phyloP scores from a whole-genome alignment of 495 filamentous ascomycete species.

The Geoglossum glabrum region DNA sequence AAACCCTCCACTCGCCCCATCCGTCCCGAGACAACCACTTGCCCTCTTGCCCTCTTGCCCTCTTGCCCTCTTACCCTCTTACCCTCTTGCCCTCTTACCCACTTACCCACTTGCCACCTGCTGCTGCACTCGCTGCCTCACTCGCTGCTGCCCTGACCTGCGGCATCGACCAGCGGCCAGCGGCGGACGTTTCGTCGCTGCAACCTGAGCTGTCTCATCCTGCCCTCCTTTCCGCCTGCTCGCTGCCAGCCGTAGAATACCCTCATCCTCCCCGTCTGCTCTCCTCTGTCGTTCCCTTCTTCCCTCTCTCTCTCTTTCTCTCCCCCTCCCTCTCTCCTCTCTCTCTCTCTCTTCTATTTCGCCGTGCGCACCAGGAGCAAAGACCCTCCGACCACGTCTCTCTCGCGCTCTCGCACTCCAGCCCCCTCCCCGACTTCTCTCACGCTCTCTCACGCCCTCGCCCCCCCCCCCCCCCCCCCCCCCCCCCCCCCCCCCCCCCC shows the following conservation, averaged over 20 bases:
- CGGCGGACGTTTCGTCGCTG: neutral
- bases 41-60: neutral
- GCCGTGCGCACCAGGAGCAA: neutral
- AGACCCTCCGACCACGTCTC: no score
- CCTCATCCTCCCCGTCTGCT: neutral
- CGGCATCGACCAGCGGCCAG: neutral
- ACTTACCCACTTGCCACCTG: no score
- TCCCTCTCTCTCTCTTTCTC: neutral
- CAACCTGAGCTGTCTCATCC: conserved; percentile 1
- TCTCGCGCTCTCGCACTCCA: neutral
- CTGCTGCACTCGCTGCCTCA: no score
- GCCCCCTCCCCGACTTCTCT: no score
- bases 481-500: neutral
- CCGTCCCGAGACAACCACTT: neutral
- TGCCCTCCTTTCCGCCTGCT: neutral
- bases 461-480: neutral
- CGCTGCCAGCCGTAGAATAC: neutral
- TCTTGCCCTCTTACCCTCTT: no score
- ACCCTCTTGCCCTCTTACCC: no score
- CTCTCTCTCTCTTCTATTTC: neutral
- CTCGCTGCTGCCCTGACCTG: no score
- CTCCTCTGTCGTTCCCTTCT: neutral
- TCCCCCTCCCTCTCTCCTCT: neutral
- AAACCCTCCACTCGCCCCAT: neutral
- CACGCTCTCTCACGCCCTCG: no score